A percentile compares a stretch with the other conserved stretches of the same genome.
phyloP scores from a whole-genome alignment of 805 yeast genomes.

The Barnettozyma sucrosica region DNA sequence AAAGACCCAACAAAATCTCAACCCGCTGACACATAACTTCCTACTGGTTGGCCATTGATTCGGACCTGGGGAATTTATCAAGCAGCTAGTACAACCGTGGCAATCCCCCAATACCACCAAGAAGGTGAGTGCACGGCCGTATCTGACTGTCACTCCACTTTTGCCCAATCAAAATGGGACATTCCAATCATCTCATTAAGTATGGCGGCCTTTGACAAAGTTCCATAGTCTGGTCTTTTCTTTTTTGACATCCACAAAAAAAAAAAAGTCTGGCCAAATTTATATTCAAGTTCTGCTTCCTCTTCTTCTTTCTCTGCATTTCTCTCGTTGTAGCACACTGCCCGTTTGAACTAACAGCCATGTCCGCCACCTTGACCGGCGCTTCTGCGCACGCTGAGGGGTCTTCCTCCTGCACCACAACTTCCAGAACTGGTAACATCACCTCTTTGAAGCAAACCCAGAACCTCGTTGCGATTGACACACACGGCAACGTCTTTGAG shows the following conservation, averaged over 20 bases:
- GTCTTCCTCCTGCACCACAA: conserved; percentile 8
- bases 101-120: no score
- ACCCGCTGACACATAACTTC: not conserved
- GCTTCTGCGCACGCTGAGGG: conserved; percentile 5
- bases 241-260: not conserved
- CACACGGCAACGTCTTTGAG: conserved; percentile 53
- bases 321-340: not conserved
- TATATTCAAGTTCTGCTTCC: no score
- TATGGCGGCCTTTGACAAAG: not conserved
- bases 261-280: not conserved
- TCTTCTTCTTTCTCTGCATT: not conserved
- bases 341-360: not conserved
- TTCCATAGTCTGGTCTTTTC: not conserved
- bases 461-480: conserved; percentile 31
- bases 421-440: conserved; percentile 12
- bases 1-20: no score
- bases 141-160: no score
- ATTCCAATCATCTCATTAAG: no score
- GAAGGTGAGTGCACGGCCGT: no score
- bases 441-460: conserved; percentile 12
- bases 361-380: conserved; percentile 14
- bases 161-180: not conserved
- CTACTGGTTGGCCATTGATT: not conserved
- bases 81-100: no score
- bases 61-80: not conserved